These are phyloP conservation scores for Thoreauomyces humboldtii DNA, from an alignment of 192 early-diverging fungal species.

Conservation along the genomic window DNA sequence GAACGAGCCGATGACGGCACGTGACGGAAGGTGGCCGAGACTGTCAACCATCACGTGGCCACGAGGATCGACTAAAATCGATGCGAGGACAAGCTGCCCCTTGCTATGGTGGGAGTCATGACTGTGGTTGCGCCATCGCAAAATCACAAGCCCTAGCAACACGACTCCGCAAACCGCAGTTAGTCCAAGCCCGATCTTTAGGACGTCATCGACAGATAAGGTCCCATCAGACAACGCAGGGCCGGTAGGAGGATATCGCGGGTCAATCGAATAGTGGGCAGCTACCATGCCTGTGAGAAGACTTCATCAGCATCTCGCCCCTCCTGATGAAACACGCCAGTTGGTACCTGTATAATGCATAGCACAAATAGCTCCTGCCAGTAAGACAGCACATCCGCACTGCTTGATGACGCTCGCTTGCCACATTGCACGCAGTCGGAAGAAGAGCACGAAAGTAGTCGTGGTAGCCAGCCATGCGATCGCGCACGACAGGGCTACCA, in stretches of 20 bases:
- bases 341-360: constrained; percentile 22
- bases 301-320: too few species aligned
- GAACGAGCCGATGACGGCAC: constrained; percentile 7
- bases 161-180: constrained; percentile 15
- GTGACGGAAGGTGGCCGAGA: constrained; percentile 2
- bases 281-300: constrained; percentile 7
- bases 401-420: constrained; percentile 44
- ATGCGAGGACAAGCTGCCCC: background rate
- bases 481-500: constrained; percentile 32
- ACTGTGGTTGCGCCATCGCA: constrained; percentile 8
- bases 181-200: constrained; percentile 4
- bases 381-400: constrained; percentile 43
- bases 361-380: constrained; percentile 44
- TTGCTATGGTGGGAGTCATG: too few species aligned
- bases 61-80: constrained; percentile 2
- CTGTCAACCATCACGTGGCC: constrained; percentile 10
- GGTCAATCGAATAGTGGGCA: constrained; percentile 3
- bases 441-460: constrained; percentile 46
- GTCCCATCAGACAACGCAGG: background rate
- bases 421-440: constrained; percentile 47
- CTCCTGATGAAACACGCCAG: background rate
- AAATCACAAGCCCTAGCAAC: background rate
- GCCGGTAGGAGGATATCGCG: background rate
- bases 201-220: constrained; percentile 1
- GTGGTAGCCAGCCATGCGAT: constrained; percentile 42